Base-by-base conservation (phyloP, 2,329 filamentous ascomycete species). In the Sclerotinia nivalis region DNA sequence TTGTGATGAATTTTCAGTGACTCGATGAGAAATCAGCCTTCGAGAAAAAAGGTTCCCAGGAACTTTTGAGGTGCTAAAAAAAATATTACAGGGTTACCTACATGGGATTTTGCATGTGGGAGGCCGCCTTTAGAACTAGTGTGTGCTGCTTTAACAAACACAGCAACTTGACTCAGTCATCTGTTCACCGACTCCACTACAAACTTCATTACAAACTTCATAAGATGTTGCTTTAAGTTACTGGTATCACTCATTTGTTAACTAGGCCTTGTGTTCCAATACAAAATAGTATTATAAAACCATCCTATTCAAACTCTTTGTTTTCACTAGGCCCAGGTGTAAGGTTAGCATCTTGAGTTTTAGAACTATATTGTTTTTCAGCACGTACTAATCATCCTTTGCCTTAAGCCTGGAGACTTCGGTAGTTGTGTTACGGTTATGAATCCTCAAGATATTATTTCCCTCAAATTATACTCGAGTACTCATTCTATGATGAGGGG, bases 1-100 rank as follows among this genome's bases (percentile, higher is more conserved):
- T 49, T 28, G 49, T 50, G 28, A 56, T 37, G 25, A 37, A 28
- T 22, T 34, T 37, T 34, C 34, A 13, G 50, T 10, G 22, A 15
- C 5, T 34, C 40, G 37, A 25, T 62, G 47, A 43, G 60, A 65
- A 69, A 64, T 65, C 50, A 47, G 45, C 7, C 13, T 37, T 25
- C 18, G 20, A 37, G 25, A 65, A 64, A 69, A 68, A 69, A 69
- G 25, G 67, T 22, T 52, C 20, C 25, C 34, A 34, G 47, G n/a
- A 64, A 67, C 47, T 52, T 45, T n/a, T n/a, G 25, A 45, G 34
- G 40, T 43, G 34, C 31, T 25, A 37, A 52, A 69, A 69, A 65
- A 65, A 59, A 40, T 65, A 65, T 69, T 69, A 49, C 67, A 69
- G 40, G 67, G 67, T 40, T 69, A n/a, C 13, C 22, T 1, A 15